Evolutionary conservation across 805 yeast species (phyloP).

Genomic region (Kluyveromyces lactis): DNA sequence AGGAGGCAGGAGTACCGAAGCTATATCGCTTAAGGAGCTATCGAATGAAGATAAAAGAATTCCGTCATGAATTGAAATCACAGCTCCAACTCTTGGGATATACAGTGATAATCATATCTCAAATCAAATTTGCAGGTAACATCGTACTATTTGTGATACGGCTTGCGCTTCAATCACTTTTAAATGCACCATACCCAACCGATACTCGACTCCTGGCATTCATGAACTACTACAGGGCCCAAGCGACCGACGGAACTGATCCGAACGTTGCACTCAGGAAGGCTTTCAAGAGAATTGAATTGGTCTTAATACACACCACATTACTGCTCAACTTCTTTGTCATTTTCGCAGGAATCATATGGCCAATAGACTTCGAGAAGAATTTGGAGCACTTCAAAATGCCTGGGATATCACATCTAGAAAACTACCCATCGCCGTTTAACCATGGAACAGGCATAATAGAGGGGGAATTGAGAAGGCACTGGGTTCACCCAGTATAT

Average conservation of each 20-base stretch:
- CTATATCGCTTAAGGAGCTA: neutral
- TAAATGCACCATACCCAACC: constrained; percentile 36
- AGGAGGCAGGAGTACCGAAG: neutral
- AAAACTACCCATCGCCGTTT: constrained; percentile 26
- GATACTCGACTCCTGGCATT: constrained; percentile 19
- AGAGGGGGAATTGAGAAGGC: constrained; percentile 29
- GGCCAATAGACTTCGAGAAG: constrained; percentile 31
- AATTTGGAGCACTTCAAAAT: constrained; percentile 21
- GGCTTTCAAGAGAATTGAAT: neutral
- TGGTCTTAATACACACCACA: constrained; percentile 3
- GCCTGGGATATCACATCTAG: constrained; percentile 13
- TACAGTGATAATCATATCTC: constrained; percentile 17
- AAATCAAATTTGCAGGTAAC: constrained; percentile 23
- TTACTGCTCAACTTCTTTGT: constrained; percentile 17
- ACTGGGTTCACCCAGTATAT: constrained; percentile 35
- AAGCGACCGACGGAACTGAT: neutral
- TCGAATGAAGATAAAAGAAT: constrained; percentile 7
- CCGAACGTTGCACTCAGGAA: neutral
- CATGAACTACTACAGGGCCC: constrained; percentile 11
- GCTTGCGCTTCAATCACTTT: constrained; percentile 30
- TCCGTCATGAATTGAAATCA: constrained; percentile 15
- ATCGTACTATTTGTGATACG: constrained; percentile 26
- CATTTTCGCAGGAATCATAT: constrained; percentile 14
- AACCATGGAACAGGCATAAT: constrained; percentile 17
- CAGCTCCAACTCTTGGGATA: constrained; percentile 18